A percentile compares a stretch with the other conserved stretches of the same genome.
Conservation (phyloP, 352 stramenopile species). For the Phytopythium chamaehyphon region DNA sequence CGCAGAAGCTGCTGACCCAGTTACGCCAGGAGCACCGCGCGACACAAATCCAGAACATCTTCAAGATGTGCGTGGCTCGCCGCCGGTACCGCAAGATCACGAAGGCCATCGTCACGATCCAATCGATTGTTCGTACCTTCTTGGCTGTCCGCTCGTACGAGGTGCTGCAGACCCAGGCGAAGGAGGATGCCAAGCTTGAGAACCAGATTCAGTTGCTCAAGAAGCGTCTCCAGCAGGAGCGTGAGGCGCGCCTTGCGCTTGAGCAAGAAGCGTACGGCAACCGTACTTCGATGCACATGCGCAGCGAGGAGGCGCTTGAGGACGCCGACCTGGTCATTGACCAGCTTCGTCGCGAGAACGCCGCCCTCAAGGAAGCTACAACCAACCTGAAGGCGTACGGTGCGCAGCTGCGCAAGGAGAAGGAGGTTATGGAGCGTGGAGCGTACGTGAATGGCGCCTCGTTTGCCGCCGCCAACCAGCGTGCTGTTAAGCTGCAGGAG, state of each 20-base stretch:
- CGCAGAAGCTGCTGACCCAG: conserved; percentile 46
- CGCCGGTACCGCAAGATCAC: conserved; percentile 60
- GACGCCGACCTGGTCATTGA: conserved; percentile 83
- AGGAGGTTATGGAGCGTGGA: conserved; percentile 86
- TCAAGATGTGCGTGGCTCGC: conserved; percentile 76
- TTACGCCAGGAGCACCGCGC: conserved; percentile 68
- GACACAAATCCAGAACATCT: conserved; percentile 81
- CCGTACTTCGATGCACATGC: conserved; percentile 75
- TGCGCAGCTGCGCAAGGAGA: conserved; percentile 83
- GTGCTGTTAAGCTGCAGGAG: conserved; percentile 81
- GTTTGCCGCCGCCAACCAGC: conserved; percentile 82
- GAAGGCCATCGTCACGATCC: conserved; percentile 69
- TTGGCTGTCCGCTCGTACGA: conserved; percentile 71
- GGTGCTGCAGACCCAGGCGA: conserved; percentile 79
- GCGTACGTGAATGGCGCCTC: conserved; percentile 85
- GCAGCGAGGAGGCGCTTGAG: conserved; percentile 72
- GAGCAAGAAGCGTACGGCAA: conserved; percentile 67
- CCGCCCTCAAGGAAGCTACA: conserved; percentile 78
- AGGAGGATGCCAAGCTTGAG: conserved; percentile 95
- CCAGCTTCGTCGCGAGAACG: conserved; percentile 78
- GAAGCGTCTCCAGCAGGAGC: conserved; percentile 89
- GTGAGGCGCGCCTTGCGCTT: conserved; percentile 78
- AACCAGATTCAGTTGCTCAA: conserved; percentile 94
- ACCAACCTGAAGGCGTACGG: conserved; percentile 83
- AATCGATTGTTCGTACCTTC: conserved; percentile 82